phyloP scores from a whole-genome alignment of 2,329 filamentous ascomycete genomes.

The Colletotrichum melonis region DNA sequence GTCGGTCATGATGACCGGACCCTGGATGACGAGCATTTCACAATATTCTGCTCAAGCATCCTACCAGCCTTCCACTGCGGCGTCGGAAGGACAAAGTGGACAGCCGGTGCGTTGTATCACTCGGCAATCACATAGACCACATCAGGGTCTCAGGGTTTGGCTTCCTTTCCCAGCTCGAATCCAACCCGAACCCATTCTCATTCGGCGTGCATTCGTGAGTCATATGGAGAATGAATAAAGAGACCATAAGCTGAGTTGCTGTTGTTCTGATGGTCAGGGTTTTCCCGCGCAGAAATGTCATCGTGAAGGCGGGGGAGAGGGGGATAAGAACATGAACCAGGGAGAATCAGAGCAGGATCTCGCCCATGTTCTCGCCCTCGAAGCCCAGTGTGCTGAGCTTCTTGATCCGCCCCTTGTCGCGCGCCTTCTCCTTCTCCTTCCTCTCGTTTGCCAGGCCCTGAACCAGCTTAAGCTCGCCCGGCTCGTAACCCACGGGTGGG shows the following conservation, averaged over 20 bases:
- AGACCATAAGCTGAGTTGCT: neutral
- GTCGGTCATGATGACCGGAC: constrained; percentile 22
- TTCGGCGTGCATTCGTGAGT: constrained; percentile 34
- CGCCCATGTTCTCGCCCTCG: constrained; percentile 85
- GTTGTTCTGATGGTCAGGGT: neutral
- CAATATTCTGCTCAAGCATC: constrained; percentile 67
- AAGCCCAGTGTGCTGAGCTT: constrained; percentile 85
- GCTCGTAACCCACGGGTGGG: constrained; percentile 74
- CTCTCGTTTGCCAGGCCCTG: constrained; percentile 79
- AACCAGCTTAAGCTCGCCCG: constrained; percentile 76
- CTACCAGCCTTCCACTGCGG: constrained; percentile 37
- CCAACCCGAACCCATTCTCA: constrained; percentile 23
- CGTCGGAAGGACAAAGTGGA: constrained; percentile 16
- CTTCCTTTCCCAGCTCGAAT: constrained; percentile 1
- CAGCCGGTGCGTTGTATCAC: constrained; percentile 6
- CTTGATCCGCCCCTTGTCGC: constrained; percentile 77
- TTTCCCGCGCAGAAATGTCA: neutral
- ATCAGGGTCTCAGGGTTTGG: constrained; percentile 27
- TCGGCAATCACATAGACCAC: constrained; percentile 13
- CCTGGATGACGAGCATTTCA: constrained; percentile 62
- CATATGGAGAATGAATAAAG: constrained; percentile 13
- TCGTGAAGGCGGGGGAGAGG: neutral
- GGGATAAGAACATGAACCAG: neutral
- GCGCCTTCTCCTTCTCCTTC: constrained; percentile 74
- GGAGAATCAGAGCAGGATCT: constrained; percentile 71